phyloP scores from a whole-genome alignment of 2,329 filamentous ascomycete species.

The Amylocarpus encephaloides region DNA sequence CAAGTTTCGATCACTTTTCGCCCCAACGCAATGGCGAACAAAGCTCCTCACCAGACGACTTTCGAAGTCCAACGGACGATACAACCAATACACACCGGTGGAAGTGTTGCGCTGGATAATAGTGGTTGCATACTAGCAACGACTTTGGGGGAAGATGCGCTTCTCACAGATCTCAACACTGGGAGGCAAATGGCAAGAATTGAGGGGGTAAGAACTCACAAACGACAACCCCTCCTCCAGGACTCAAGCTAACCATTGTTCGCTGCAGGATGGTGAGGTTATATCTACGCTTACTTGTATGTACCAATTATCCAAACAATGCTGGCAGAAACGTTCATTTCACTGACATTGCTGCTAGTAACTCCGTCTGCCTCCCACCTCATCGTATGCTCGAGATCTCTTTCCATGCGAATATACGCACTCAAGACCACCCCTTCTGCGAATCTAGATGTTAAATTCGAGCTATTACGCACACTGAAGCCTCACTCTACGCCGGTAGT shows the following conservation, averaged over 20 bases:
- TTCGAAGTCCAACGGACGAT: conserved; percentile 81
- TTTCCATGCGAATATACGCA: conserved; percentile 88
- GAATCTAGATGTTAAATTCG: conserved; percentile 53
- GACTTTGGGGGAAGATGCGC: conserved; percentile 83
- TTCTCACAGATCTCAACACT: conserved; percentile 78
- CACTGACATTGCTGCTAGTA: conserved; percentile 44
- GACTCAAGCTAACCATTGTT: conserved; percentile 23
- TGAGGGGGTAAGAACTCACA: conserved; percentile 63
- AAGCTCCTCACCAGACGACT: conserved; percentile 70
- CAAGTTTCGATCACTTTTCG: neutral
- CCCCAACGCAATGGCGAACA: conserved; percentile 47
- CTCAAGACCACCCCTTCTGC: conserved; percentile 53
- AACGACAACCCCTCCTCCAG: conserved; percentile 4
- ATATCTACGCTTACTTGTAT: conserved; percentile 68
- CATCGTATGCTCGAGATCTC: conserved; percentile 86
- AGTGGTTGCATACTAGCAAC: conserved; percentile 78
- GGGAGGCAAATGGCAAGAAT: conserved; percentile 77
- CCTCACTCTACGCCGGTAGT: conserved; percentile 88
- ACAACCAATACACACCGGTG: conserved; percentile 90
- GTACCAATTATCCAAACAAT: conserved; percentile 22
- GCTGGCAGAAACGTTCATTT: neutral
- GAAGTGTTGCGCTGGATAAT: conserved; percentile 75
- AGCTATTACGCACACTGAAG: conserved; percentile 74
- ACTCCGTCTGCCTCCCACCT: conserved; percentile 85
- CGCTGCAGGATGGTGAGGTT: conserved; percentile 63